These are phyloP conservation scores for Corymbia calophylla DNA, from an alignment of 441 rosid species.

Conservation along the genomic window DNA sequence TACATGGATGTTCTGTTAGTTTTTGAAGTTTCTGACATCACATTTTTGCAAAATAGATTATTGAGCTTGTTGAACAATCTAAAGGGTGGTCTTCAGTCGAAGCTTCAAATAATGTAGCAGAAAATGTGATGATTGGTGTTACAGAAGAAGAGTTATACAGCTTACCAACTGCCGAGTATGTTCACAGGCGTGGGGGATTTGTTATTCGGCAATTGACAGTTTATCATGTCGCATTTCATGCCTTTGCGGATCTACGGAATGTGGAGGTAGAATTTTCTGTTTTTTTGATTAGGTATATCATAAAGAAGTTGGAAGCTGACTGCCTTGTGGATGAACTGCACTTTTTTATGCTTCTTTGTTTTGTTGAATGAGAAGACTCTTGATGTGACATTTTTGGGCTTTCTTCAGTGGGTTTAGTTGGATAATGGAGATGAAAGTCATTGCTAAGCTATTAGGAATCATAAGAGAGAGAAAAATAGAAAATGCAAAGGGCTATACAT, in stretches of 20 bases:
- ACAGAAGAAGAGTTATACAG: conserved; percentile 84
- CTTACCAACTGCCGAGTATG: conserved; percentile 73
- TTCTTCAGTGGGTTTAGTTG: background rate
- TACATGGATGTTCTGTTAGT: background rate
- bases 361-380: background rate
- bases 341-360: background rate
- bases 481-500: background rate
- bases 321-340: background rate
- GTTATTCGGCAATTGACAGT: conserved; percentile 53
- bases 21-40: background rate
- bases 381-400: background rate
- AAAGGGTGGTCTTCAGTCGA: conserved; percentile 89
- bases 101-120: conserved; percentile 43
- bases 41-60: conserved; percentile 44
- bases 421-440: background rate
- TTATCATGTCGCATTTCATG: conserved; percentile 73
- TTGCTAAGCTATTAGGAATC: background rate
- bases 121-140: conserved; percentile 66
- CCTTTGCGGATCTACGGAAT: conserved; percentile 71
- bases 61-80: conserved; percentile 80
- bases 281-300: background rate
- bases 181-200: conserved; percentile 55
- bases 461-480: background rate
- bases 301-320: background rate
- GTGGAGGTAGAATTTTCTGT: conserved; percentile 45